A percentile compares a stretch with the other conserved stretches of the same genome.
These are phyloP conservation scores for Blastobotrys serpentis DNA, from an alignment of 1,139 yeast species.

Conservation along the genomic window DNA sequence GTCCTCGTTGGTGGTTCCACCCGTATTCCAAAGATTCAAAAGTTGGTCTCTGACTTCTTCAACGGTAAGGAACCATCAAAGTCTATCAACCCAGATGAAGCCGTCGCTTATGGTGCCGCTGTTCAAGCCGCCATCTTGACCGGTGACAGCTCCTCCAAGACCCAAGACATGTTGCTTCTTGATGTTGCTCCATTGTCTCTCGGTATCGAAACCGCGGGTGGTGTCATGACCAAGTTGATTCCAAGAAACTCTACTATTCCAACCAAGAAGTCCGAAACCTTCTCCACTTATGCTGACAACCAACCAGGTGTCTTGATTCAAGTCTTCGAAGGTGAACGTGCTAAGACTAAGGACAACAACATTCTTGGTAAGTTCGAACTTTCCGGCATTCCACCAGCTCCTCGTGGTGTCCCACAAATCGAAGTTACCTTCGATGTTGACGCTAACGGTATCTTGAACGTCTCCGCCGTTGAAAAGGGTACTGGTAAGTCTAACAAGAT, in stretches of 20 bases:
- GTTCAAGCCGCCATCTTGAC: constrained; percentile 95
- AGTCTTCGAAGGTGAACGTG: constrained; percentile 97
- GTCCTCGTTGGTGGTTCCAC: constrained; percentile 97
- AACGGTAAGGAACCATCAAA: constrained; percentile 92
- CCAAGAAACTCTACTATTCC: constrained; percentile 97
- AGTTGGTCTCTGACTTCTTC: constrained; percentile 82
- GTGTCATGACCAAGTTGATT: constrained; percentile 95
- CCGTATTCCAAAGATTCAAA: constrained; percentile 98
- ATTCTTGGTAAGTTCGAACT: constrained; percentile 93
- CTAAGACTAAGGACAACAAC: constrained; percentile 93
- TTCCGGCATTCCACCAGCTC: constrained; percentile 95
- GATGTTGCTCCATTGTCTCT: constrained; percentile 93
- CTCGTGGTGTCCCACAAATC: constrained; percentile 96
- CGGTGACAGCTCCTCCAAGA: constrained; percentile 75
- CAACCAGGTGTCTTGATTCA: constrained; percentile 96
- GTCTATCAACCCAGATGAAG: constrained; percentile 97
- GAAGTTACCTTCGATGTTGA: constrained; percentile 92
- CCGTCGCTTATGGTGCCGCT: constrained; percentile 97
- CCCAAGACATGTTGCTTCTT: constrained; percentile 81
- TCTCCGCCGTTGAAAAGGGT: constrained; percentile 89
- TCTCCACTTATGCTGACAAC: constrained; percentile 94
- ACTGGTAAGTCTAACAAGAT: constrained; percentile 84
- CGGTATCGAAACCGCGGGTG: constrained; percentile 97
- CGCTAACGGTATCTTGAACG: constrained; percentile 94
- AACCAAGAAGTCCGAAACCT: constrained; percentile 87